These are phyloP conservation scores for Trichoderma breve DNA, from an alignment of 2,329 filamentous ascomycete species.

Conservation along the genomic window DNA sequence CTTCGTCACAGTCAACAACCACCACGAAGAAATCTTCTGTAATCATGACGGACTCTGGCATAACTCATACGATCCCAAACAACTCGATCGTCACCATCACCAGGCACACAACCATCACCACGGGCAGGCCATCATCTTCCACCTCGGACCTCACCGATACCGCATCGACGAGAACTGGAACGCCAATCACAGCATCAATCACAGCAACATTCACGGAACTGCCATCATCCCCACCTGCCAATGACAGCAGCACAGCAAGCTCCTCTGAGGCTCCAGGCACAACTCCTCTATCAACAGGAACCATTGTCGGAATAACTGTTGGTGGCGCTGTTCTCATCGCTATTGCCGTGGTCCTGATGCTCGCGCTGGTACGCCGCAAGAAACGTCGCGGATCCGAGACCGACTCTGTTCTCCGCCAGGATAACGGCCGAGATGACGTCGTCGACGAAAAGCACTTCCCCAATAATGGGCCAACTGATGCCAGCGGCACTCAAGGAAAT, in stretches of 20 bases:
- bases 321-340: constrained; percentile 31
- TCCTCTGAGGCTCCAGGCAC: neutral
- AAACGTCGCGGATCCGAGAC: constrained; percentile 17
- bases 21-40: constrained; percentile 15
- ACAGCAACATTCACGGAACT: constrained; percentile 19
- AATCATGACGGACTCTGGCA: constrained; percentile 38
- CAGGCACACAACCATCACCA: constrained; percentile 34
- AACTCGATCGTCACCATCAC: constrained; percentile 36
- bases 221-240: constrained; percentile 18
- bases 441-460: constrained; percentile 31
- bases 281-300: constrained; percentile 29
- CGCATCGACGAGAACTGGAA: constrained; percentile 8
- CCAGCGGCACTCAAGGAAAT: constrained; percentile 27
- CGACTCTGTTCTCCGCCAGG: constrained; percentile 5
- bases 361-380: constrained; percentile 27
- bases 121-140: constrained; percentile 26
- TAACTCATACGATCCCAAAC: constrained; percentile 38
- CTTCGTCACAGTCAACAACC: neutral
- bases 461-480: constrained; percentile 29
- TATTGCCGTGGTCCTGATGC: constrained; percentile 27
- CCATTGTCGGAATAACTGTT: constrained; percentile 36
- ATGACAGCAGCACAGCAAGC: constrained; percentile 10
- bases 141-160: constrained; percentile 5
- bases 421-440: constrained; percentile 22
- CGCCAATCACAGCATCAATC: neutral